Conservation (phyloP, 441 rosid genomes). For the Bocquillonia castaneifolia region DNA sequence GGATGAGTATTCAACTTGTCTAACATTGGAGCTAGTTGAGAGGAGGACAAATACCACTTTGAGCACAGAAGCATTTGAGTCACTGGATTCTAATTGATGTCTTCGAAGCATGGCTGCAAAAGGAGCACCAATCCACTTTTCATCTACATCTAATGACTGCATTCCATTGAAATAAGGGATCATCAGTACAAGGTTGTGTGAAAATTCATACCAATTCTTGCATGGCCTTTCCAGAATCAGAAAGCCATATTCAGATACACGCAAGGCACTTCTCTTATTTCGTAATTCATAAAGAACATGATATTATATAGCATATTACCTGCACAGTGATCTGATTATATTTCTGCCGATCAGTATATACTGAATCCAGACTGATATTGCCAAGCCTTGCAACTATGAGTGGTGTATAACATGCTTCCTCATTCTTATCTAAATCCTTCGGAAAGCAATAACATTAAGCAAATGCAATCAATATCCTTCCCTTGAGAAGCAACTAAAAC, state of each 20-base stretch:
- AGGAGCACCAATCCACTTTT: slow-evolving; percentile 85
- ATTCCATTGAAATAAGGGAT: slow-evolving; percentile 24
- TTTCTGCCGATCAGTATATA: slow-evolving; percentile 60
- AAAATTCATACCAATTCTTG: not conserved
- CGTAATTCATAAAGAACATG: slow-evolving; percentile 11
- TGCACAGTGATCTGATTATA: slow-evolving; percentile 68
- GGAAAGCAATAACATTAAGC: slow-evolving; percentile 31
- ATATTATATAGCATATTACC: slow-evolving; percentile 43
- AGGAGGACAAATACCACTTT: slow-evolving; percentile 54
- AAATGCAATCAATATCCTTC: not conserved
- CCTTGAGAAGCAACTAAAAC: not conserved
- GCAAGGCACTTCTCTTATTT: slow-evolving; percentile 17
- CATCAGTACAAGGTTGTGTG: slow-evolving; percentile 12
- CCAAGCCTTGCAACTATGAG: slow-evolving; percentile 61
- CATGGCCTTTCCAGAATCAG: slow-evolving; percentile 17
- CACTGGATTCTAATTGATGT: slow-evolving; percentile 49
- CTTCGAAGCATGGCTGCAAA: slow-evolving; percentile 87
- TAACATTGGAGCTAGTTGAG: slow-evolving; percentile 62
- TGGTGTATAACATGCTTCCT: slow-evolving; percentile 44
- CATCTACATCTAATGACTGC: slow-evolving; percentile 72
- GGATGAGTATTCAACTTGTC: slow-evolving; percentile 73
- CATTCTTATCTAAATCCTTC: slow-evolving; percentile 54
- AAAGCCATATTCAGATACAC: slow-evolving; percentile 17
- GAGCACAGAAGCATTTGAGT: slow-evolving; percentile 48
- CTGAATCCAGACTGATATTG: slow-evolving; percentile 55